A percentile compares a stretch with the other conserved stretches of the same genome.
phyloP scores from a whole-genome alignment of 2,329 filamentous ascomycete genomes.

The Penicillium sp. region DNA sequence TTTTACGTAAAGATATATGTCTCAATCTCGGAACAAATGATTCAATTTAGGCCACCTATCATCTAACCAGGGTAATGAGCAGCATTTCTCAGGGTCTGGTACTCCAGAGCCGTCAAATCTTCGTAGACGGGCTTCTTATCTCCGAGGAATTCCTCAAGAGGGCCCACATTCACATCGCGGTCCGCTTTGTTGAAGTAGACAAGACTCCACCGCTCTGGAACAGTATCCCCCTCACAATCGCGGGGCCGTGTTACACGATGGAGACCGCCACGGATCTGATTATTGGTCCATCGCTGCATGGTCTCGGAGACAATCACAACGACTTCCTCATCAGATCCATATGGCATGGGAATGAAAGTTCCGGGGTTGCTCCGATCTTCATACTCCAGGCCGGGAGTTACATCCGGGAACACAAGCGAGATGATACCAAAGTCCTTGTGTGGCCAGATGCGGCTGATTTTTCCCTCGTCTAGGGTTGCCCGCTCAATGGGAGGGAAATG shows the following conservation, averaged over 20 bases:
- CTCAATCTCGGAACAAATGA: background rate
- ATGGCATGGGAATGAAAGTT: constrained; percentile 15
- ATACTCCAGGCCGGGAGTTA: constrained; percentile 39
- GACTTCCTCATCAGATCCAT: constrained; percentile 23
- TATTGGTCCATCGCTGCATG: constrained; percentile 42
- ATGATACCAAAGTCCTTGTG: constrained; percentile 24
- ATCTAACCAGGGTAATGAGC: background rate
- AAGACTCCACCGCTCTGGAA: constrained; percentile 30
- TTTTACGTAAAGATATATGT: background rate
- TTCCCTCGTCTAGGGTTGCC: constrained; percentile 4
- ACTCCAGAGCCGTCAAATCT: constrained; percentile 38
- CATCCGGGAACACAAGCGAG: constrained; percentile 41
- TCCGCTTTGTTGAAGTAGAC: constrained; percentile 35
- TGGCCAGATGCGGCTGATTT: constrained; percentile 11
- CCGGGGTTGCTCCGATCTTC: constrained; percentile 29
- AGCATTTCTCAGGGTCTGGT: constrained; percentile 5
- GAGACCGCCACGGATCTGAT: constrained; percentile 32
- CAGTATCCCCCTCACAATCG: constrained; percentile 15
- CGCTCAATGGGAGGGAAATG: constrained; percentile 11
- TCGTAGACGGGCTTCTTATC: constrained; percentile 28
- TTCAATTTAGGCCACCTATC: background rate
- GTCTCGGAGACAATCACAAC: constrained; percentile 46
- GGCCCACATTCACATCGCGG: constrained; percentile 29
- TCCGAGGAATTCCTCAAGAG: constrained; percentile 29
- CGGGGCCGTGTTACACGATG: constrained; percentile 38